phyloP scores from a whole-genome alignment of 306 rosid species.

The Hippophae rhamnoides region DNA sequence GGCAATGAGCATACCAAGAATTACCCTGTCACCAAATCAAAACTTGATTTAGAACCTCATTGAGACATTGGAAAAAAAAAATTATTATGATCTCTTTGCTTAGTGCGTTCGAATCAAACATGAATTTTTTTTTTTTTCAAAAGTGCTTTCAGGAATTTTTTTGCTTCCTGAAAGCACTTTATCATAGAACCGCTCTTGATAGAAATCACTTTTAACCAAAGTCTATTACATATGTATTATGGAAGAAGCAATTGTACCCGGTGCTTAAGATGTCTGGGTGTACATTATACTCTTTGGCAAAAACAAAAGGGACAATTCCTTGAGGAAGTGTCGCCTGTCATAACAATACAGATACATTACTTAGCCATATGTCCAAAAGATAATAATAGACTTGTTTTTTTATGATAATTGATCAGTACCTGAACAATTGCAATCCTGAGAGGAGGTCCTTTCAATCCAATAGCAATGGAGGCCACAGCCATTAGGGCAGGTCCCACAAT shows the following conservation, averaged over 20 bases:
- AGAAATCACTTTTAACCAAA: too few relatives aligned
- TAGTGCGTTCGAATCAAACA: too few relatives aligned
- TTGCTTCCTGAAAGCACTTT: too few relatives aligned
- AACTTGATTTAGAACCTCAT: slow-evolving; percentile 16
- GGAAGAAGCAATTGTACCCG: slow-evolving; percentile 40
- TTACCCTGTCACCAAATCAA: slow-evolving; percentile 54
- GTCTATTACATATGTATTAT: too few relatives aligned
- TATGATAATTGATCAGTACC: slow-evolving; percentile 25
- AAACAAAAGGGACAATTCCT: slow-evolving; percentile 94
- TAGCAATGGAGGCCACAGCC: slow-evolving; percentile 55
- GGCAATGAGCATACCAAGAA: slow-evolving; percentile 81
- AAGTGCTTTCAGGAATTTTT: too few relatives aligned
- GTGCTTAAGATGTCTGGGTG: slow-evolving; percentile 79
- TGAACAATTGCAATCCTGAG: slow-evolving; percentile 75
- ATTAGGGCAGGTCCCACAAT: slow-evolving; percentile 73
- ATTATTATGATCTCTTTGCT: too few relatives aligned
- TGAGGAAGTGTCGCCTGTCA: slow-evolving; percentile 89
- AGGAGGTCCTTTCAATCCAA: slow-evolving; percentile 49
- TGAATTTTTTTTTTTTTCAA: too few relatives aligned
- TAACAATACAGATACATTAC: slow-evolving; percentile 3
- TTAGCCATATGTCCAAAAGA: too few relatives aligned
- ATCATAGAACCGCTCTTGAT: too few relatives aligned
- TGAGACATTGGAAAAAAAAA: background rate
- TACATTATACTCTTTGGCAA: slow-evolving; percentile 78
- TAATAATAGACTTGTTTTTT: background rate